Evolutionary conservation across 2,329 filamentous ascomycete species (phyloP).

Genomic region (Trichoderma semiorbis): DNA sequence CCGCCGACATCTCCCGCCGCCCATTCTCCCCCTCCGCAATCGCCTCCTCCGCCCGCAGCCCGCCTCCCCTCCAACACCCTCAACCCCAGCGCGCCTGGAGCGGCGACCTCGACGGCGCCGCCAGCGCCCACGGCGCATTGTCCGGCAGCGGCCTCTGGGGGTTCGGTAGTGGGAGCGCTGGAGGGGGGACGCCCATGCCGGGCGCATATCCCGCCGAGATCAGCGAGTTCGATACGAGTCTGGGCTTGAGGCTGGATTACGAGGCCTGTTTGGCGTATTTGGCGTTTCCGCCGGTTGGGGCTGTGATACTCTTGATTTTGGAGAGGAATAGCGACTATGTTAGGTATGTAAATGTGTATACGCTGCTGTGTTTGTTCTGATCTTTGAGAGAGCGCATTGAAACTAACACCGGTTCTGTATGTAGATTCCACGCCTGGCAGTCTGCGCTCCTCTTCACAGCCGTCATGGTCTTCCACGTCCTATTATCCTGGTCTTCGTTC

Average conservation of each 20-base stretch:
- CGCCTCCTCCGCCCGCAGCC: constrained; percentile 40
- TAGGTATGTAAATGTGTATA: constrained; percentile 50
- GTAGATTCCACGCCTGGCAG: constrained; percentile 95
- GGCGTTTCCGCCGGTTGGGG: constrained; percentile 77
- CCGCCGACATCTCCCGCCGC: constrained; percentile 53
- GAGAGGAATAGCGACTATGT: constrained; percentile 98
- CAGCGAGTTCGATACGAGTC: constrained; percentile 85
- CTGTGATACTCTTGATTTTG: constrained; percentile 75
- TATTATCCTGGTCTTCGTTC: constrained; percentile 81
- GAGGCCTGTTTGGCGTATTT: constrained; percentile 91
- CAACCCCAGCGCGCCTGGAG: constrained; percentile 56
- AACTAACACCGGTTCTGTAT: constrained; percentile 31
- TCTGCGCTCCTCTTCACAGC: constrained; percentile 77
- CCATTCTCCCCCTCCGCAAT: constrained; percentile 47
- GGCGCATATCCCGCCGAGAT: constrained; percentile 49
- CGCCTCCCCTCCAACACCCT: constrained; percentile 44
- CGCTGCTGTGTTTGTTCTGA: background rate
- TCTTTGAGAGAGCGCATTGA: background rate
- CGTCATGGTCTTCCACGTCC: constrained; percentile 71
- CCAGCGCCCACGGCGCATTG: constrained; percentile 24
- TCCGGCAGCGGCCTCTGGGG: constrained; percentile 19
- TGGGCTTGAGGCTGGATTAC: constrained; percentile 81
- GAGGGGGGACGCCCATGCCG: constrained; percentile 30
- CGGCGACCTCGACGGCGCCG: constrained; percentile 38
- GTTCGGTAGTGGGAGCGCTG: constrained; percentile 22